Base-by-base conservation (phyloP, 495 filamentous ascomycete genomes). In the Mycothermus thermophilus region DNA sequence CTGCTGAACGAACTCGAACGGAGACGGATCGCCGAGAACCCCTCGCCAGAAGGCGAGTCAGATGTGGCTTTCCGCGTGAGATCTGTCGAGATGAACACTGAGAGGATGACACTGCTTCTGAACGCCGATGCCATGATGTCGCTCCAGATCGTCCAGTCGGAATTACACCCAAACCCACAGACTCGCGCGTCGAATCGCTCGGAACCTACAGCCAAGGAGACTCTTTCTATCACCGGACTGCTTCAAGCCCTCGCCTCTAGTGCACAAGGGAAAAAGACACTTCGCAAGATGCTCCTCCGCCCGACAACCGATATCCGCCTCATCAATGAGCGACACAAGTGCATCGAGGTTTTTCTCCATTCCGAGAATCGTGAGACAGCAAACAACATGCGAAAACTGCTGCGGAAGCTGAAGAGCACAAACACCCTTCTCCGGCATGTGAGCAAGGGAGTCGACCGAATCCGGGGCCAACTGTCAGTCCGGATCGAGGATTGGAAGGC, bases 151-250 rank as follows among this genome's bases (percentile, higher is more conserved):
- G 60, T 95, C 23, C 79, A 81, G 33, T 74, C 77, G 4, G 86
- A 95, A 46, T 76, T 74, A 12, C 83, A 90, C 56, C 87, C 87
- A 6, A 83, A 87, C 40, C 74, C 75, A 28, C 79, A 90, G 30
- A 82, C 79, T 48, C 81, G 85, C 55, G 83, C 81, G 1, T 77
- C 80, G 9, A 73, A 67, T 8, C 74, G 59, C 41, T 75, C 69
- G 5, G 65, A 69, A 6, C 77, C 78, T 0, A 78, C 77, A 10
- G 72, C 77, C 0, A 95, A 94, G 52, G 85, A 95, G 53, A 79
- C 76, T 6, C 69, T 95, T n/a, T 94, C 87, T 2, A 57, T 97
- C 1, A 92, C 80, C 42, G 90, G 86, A 3, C 63, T 92, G 9
- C 85, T 92, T 41, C 72, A 79, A 27, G 67, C 78, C 25, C 63